These are phyloP conservation scores for Heterobasidion parviporum DNA, from an alignment of 1,284 basidiomycete genomes.

Conservation along the genomic window DNA sequence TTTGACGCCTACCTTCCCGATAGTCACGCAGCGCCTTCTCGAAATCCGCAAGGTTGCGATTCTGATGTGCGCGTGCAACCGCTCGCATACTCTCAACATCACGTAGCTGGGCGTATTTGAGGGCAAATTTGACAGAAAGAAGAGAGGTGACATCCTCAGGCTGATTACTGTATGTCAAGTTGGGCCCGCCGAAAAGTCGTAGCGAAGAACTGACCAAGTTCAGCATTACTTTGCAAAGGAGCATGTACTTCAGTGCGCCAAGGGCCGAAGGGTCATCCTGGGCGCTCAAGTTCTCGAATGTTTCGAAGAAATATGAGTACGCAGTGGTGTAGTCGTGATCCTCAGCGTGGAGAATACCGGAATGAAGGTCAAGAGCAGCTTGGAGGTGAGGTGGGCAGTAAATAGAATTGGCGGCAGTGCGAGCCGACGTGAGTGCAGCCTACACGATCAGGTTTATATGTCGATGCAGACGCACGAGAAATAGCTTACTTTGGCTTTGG, in stretches of 20 bases:
- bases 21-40: constrained; percentile 85
- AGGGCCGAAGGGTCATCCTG: constrained; percentile 75
- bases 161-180: constrained; percentile 28
- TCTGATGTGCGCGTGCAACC: constrained; percentile 89
- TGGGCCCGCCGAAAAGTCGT: too few species aligned
- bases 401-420: constrained; percentile 94
- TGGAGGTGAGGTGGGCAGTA: constrained; percentile 95
- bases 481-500: constrained; percentile 78
- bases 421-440: constrained; percentile 87
- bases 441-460: constrained; percentile 20
- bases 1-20: constrained; percentile 53
- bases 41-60: constrained; percentile 84
- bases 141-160: constrained; percentile 90
- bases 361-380: constrained; percentile 88
- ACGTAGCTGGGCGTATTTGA: constrained; percentile 74
- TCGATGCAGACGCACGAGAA: not conserved
- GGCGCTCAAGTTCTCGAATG: constrained; percentile 74
- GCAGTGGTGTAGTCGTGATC: constrained; percentile 98
- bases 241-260: constrained; percentile 94
- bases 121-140: constrained; percentile 79
- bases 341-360: constrained; percentile 89
- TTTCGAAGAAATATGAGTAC: constrained; percentile 97
- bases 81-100: constrained; percentile 96
- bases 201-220: constrained; percentile 58
- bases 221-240: constrained; percentile 97